A percentile compares a stretch with the other conserved stretches of the same genome.
These are phyloP conservation scores for Hanseniaspora valbyensis DNA, from an alignment of 805 yeast species.

Conservation along the genomic window DNA sequence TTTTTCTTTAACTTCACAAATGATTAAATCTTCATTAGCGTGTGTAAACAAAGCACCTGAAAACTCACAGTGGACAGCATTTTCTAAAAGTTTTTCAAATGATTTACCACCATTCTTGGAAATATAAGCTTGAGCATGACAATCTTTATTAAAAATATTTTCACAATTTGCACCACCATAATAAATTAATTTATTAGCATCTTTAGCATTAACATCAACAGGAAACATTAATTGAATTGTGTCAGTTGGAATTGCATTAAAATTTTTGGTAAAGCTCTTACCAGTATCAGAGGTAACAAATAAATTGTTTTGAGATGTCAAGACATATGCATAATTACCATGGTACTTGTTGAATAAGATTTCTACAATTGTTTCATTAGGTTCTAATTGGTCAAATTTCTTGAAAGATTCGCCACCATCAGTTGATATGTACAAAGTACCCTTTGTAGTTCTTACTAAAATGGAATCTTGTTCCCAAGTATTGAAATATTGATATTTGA, in stretches of 20 bases:
- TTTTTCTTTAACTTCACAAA: constrained; percentile 45
- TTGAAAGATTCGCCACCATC: constrained; percentile 52
- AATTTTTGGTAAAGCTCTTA: constrained; percentile 33
- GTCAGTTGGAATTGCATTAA: constrained; percentile 38
- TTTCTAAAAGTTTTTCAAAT: constrained; percentile 44
- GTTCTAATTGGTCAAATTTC: constrained; percentile 27
- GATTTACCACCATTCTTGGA: constrained; percentile 58
- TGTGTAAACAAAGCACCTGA: constrained; percentile 43
- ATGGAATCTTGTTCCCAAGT: constrained; percentile 51
- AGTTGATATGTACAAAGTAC: constrained; percentile 51
- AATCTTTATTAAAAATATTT: constrained; percentile 34
- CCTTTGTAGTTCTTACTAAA: constrained; percentile 44
- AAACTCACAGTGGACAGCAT: constrained; percentile 54
- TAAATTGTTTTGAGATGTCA: constrained; percentile 41
- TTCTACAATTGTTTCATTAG: constrained; percentile 37
- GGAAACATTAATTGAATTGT: constrained; percentile 34
- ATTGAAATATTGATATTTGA: constrained; percentile 40
- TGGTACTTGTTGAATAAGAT: constrained; percentile 48
- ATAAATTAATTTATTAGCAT: constrained; percentile 53
- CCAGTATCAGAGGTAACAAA: constrained; percentile 63
- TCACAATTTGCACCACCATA: constrained; percentile 54
- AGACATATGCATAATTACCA: constrained; percentile 26
- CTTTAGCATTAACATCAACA: constrained; percentile 51
- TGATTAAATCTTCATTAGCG: constrained; percentile 42
- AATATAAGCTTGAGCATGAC: constrained; percentile 48